Conservation (phyloP, 169 alveolate genomes). For the Plasmodium knowlesi region DNA sequence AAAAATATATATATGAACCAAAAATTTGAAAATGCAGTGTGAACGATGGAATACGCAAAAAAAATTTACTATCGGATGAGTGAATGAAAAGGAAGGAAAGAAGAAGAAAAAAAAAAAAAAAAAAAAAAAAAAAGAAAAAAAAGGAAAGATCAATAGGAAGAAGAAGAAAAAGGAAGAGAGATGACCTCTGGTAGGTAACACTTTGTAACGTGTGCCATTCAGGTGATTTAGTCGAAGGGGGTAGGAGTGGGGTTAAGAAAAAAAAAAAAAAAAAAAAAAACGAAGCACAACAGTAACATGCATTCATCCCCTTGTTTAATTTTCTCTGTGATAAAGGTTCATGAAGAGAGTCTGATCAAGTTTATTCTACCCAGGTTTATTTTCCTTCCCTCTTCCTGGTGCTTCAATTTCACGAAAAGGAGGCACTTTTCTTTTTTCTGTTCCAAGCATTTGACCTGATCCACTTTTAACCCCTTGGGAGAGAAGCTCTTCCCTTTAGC, state of each 20-base stretch:
- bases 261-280: neutral
- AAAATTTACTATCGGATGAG: neutral
- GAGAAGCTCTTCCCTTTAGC: neutral
- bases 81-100: neutral
- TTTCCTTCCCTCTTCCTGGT: neutral
- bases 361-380: neutral
- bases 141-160: neutral
- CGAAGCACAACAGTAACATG: neutral
- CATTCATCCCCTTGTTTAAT: neutral
- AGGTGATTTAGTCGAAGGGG: neutral
- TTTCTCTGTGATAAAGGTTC: neutral
- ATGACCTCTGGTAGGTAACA: neutral
- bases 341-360: neutral
- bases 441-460: neutral
- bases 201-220: neutral
- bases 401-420: too few species aligned
- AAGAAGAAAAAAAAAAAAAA: neutral
- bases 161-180: neutral
- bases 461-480: neutral
- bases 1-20: neutral
- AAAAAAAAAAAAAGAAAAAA: neutral
- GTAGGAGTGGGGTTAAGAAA: neutral
- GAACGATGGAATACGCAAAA: neutral
- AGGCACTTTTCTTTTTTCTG: too few species aligned
- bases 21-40: neutral